Percentiles rank a stretch among this genome's conserved stretches.
Conservation (phyloP, 148 eudicot species). For the Pharnaceum exiguum region DNA sequence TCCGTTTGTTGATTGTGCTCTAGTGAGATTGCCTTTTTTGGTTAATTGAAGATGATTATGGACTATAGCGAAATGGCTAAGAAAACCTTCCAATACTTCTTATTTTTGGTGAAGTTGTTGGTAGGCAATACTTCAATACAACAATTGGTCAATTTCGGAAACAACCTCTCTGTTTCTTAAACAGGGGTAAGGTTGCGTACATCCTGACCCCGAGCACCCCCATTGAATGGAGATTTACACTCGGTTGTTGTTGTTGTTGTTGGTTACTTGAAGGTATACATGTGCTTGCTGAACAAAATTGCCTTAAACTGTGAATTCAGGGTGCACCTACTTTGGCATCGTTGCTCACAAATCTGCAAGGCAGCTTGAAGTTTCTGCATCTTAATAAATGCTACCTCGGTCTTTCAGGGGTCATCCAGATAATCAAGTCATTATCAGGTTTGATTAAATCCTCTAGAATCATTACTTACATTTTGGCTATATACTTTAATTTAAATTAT, state of each 20-base stretch:
- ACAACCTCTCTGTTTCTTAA: too few relatives aligned
- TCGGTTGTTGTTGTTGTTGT: neutral
- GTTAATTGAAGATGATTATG: too few relatives aligned
- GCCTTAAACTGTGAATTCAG: conserved; percentile 38
- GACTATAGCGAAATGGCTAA: too few relatives aligned
- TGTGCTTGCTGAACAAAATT: neutral
- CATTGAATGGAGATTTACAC: neutral
- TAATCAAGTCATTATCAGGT: conserved; percentile 61
- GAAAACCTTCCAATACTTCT: too few relatives aligned
- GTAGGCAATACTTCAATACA: too few relatives aligned
- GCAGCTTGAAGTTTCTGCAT: conserved; percentile 52
- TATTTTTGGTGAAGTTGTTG: too few relatives aligned
- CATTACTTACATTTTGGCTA: neutral
- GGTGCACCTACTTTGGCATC: conserved; percentile 55
- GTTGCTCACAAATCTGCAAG: conserved; percentile 47
- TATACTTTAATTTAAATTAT: neutral
- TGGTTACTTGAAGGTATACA: neutral
- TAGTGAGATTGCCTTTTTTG: too few relatives aligned
- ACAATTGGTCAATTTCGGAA: too few relatives aligned
- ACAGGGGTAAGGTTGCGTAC: too few relatives aligned
- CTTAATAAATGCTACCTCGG: conserved; percentile 69
- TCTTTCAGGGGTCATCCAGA: conserved; percentile 41
- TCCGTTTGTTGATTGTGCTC: too few relatives aligned
- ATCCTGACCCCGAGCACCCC: too few relatives aligned
- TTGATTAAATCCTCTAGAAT: neutral